Percentiles rank a stretch among this genome's conserved stretches.
Conservation (phyloP, 176 grass and related monocot genomes). For the Rhynchospora breviuscula region DNA sequence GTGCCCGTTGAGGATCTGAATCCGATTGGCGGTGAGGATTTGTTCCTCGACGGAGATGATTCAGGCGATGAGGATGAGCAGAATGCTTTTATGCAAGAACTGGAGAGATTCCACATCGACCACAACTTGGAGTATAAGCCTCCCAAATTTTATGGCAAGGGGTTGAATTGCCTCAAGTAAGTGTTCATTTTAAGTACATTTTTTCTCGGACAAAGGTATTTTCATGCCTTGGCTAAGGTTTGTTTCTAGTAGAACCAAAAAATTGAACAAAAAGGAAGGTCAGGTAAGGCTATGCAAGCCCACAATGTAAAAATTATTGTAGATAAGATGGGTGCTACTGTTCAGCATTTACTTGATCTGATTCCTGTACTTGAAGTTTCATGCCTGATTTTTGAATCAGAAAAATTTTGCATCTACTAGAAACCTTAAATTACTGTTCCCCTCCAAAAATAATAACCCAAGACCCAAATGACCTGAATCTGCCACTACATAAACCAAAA, state of each 20-base stretch:
- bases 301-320: background rate
- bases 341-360: background rate
- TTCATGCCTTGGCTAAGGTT: background rate
- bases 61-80: constrained; percentile 94
- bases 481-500: background rate
- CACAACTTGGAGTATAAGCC: constrained; percentile 87
- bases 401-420: background rate
- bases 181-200: constrained; percentile 2
- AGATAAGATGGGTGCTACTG: background rate
- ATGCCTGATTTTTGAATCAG: background rate
- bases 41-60: constrained; percentile 79
- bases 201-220: background rate
- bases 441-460: background rate
- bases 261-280: background rate
- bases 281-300: background rate
- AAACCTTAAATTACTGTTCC: background rate
- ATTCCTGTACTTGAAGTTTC: background rate
- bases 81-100: constrained; percentile 79
- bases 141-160: constrained; percentile 97
- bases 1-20: constrained; percentile 36
- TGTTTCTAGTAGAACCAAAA: background rate
- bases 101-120: constrained; percentile 81
- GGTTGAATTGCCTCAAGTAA: constrained; percentile 96
- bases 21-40: constrained; percentile 34
- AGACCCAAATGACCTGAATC: background rate